Conservation (phyloP, 2,329 filamentous ascomycete genomes). For the Ploettnerulaceae sp. region DNA sequence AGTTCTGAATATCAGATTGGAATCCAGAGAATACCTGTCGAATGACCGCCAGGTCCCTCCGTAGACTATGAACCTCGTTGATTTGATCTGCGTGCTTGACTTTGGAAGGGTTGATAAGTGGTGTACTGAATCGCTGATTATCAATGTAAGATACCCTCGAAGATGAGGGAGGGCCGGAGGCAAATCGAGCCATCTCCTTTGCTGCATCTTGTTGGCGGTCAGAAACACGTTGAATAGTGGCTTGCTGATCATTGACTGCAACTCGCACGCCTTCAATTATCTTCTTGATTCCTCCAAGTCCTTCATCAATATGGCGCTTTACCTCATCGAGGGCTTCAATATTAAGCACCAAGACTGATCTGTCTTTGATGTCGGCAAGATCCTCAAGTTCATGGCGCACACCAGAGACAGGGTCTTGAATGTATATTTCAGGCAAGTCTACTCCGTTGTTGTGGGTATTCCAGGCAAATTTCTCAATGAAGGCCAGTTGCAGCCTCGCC, state of each 20-base stretch:
- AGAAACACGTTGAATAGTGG: conserved; percentile 78
- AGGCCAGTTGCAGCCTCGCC: conserved; percentile 84
- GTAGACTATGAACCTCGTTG: conserved; percentile 73
- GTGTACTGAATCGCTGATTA: conserved; percentile 21
- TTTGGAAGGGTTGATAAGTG: conserved; percentile 30
- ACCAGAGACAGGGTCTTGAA: conserved; percentile 91
- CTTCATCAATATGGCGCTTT: conserved; percentile 92
- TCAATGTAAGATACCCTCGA: conserved; percentile 30
- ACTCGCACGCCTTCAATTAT: conserved; percentile 84
- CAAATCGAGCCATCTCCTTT: conserved; percentile 68
- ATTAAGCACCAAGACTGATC: conserved; percentile 91
- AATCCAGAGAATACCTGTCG: conserved; percentile 92
- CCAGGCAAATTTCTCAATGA: conserved; percentile 99
- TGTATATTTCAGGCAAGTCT: conserved; percentile 94
- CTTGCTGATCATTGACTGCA: conserved; percentile 76
- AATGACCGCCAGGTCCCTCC: conserved; percentile 83
- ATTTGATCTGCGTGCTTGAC: conserved; percentile 52
- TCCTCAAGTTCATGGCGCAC: conserved; percentile 97
- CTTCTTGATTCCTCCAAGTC: conserved; percentile 71
- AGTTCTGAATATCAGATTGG: conserved; percentile 79
- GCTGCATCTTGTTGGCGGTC: conserved; percentile 86
- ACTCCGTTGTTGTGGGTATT: conserved; percentile 92
- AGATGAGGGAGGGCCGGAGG: conserved; percentile 23
- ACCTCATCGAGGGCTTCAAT: conserved; percentile 92
- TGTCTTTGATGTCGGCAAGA: conserved; percentile 85